Conservation (phyloP, 805 yeast genomes). For the Debaryomyces hansenii region DNA sequence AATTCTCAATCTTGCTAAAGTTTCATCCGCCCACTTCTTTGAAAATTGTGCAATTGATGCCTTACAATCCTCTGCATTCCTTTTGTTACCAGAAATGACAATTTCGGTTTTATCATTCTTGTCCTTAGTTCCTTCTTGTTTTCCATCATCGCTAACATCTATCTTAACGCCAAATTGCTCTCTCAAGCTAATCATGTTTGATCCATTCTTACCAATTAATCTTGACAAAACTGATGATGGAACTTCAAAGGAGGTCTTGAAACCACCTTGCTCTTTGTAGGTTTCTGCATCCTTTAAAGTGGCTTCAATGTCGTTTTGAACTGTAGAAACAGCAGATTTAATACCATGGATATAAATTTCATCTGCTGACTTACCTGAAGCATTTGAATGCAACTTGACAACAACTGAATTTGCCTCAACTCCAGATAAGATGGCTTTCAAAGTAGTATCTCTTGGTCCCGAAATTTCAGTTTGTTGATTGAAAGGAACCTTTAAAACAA, state of each 20-base stretch:
- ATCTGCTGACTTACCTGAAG: slow-evolving; percentile 40
- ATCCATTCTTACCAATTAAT: slow-evolving; percentile 88
- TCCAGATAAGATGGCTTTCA: slow-evolving; percentile 42
- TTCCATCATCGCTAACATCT: slow-evolving; percentile 63
- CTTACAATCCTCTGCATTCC: slow-evolving; percentile 73
- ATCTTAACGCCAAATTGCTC: slow-evolving; percentile 75
- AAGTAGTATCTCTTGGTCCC: slow-evolving; percentile 63
- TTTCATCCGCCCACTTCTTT: slow-evolving; percentile 82
- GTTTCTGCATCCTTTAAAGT: slow-evolving; percentile 56
- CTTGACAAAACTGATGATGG: slow-evolving; percentile 71
- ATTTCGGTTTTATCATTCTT: slow-evolving; percentile 45
- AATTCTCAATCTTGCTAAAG: slow-evolving; percentile 59
- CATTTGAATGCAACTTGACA: slow-evolving; percentile 49
- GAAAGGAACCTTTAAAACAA: slow-evolving; percentile 50
- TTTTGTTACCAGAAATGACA: slow-evolving; percentile 71
- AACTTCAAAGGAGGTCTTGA: slow-evolving; percentile 44
- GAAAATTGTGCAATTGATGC: slow-evolving; percentile 56
- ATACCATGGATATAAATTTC: slow-evolving; percentile 71
- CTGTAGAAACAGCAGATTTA: slow-evolving; percentile 57
- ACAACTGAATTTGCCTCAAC: slow-evolving; percentile 39
- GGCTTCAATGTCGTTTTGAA: slow-evolving; percentile 50
- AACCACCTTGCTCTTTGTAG: slow-evolving; percentile 46
- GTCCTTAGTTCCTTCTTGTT: slow-evolving; percentile 30
- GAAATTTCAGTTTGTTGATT: slow-evolving; percentile 58
- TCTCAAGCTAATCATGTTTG: slow-evolving; percentile 63